These are phyloP conservation scores for Alternaria solani DNA, from an alignment of 2,329 filamentous ascomycete genomes.

Conservation along the genomic window DNA sequence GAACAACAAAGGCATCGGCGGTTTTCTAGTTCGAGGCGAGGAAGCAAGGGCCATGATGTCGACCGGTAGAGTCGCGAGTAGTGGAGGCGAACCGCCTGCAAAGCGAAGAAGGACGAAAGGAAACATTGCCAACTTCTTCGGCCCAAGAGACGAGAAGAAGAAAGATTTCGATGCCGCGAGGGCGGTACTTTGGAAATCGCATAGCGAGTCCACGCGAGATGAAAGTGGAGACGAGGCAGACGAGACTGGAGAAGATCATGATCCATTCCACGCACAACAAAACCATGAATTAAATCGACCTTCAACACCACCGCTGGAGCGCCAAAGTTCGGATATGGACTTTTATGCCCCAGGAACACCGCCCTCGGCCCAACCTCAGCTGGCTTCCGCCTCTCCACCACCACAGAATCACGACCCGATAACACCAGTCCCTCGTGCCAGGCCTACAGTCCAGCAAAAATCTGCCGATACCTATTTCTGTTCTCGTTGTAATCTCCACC, in stretches of 20 bases:
- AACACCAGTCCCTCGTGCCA: constrained; percentile 1
- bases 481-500: constrained; percentile 68
- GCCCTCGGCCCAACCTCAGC: constrained; percentile 44
- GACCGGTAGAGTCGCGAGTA: constrained; percentile 16
- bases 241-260: constrained; percentile 19
- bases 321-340: constrained; percentile 17
- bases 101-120: constrained; percentile 46
- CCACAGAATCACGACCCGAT: constrained; percentile 12
- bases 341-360: constrained; percentile 31
- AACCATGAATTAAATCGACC: constrained; percentile 25
- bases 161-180: constrained; percentile 46
- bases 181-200: constrained; percentile 37
- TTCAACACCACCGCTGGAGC: constrained; percentile 20
- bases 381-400: constrained; percentile 5
- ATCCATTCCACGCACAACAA: constrained; percentile 16
- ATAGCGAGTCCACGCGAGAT: constrained; percentile 37
- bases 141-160: constrained; percentile 39
- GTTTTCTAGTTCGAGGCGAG: constrained; percentile 77
- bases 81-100: constrained; percentile 32
- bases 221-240: constrained; percentile 34
- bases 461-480: constrained; percentile 61
- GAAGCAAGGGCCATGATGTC: constrained; percentile 60
- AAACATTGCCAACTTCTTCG: constrained; percentile 51
- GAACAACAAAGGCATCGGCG: constrained; percentile 85
- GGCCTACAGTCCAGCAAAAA: constrained; percentile 28